Base-by-base conservation (phyloP, 176 grass and related monocot species). In the Phragmites australis region DNA sequence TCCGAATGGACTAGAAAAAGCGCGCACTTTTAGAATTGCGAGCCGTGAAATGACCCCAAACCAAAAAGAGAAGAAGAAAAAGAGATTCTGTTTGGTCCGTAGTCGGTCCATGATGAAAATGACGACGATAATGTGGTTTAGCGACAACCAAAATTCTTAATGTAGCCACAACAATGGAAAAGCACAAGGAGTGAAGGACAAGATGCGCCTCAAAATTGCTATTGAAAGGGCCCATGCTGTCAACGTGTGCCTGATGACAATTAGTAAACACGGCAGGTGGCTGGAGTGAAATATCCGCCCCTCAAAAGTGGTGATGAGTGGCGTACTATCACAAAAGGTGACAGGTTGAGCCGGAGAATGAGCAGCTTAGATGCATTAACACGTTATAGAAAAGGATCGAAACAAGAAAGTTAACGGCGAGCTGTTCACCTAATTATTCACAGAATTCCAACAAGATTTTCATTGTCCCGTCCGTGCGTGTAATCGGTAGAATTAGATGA, bases 331-430 rank as follows among this genome's bases (percentile, higher is more conserved):
- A 16, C 44, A 8, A 55, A 80, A 88, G 71, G 59, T 43, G 60
- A 9, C 56, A 50, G 32, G 59, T 68, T 84, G 68, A 44, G 86
- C 58, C 68, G 31, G 51, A 52, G 70, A 73, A 74, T 11, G 8
- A 67, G 42, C 30, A 67, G 23, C 31, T 80, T 48, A 12, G 48
- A 65, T 29, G 25, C 32, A 46, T 46, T 22, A 65, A 41, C 57
- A 6, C n/a, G 17, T 16, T 37, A 31, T 1, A 37, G 34, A 37
- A 62, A 6, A 13, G 50, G 22, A n/a, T 63, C 18, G 9, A 19
- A 63, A 0, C n/a, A 79, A 9, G 48, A 6, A 59, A 62, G 34
- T 13, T 11, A 57, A 45, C 25, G 8, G 44, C 12, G 16, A 82
- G 45, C 54, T 71, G 65, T 23, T 72, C 23, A 19, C 65, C 55